These are phyloP conservation scores for Globisporangium recalcitrans DNA, from an alignment of 352 stramenopile genomes.

Conservation along the genomic window DNA sequence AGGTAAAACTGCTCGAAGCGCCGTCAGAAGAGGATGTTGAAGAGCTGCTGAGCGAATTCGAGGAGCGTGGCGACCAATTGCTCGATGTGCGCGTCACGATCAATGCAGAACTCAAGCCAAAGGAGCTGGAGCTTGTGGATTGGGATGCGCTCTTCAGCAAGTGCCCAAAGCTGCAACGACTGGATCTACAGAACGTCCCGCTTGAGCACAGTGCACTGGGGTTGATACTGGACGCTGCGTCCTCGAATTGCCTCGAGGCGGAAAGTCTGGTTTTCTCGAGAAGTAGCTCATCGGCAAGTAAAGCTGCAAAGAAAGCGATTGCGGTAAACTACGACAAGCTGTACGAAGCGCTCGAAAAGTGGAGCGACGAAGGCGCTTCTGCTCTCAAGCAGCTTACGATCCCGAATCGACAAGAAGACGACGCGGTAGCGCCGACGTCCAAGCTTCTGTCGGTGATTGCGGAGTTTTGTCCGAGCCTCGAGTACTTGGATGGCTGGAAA, in stretches of 20 bases:
- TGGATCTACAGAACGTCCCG: slow-evolving; percentile 21
- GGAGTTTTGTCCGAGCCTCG: slow-evolving; percentile 16
- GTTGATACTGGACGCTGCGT: slow-evolving; percentile 9
- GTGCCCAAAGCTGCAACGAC: slow-evolving; percentile 15
- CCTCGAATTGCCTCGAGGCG: slow-evolving; percentile 9
- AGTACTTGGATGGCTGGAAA: slow-evolving; percentile 29
- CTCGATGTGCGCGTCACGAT: slow-evolving; percentile 7
- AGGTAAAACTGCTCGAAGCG: neutral
- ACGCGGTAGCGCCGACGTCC: slow-evolving; percentile 1
- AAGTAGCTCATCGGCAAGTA: slow-evolving; percentile 4
- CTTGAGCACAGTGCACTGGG: slow-evolving; percentile 14
- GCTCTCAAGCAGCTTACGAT: slow-evolving; percentile 22
- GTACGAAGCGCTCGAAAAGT: slow-evolving; percentile 18
- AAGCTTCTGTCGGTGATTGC: slow-evolving; percentile 12
- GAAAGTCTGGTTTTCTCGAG: slow-evolving; percentile 20
- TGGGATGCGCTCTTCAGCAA: slow-evolving; percentile 16
- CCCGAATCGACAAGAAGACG: slow-evolving; percentile 15
- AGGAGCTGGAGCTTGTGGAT: slow-evolving; percentile 4
- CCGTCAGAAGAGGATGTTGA: neutral
- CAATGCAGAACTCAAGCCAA: neutral
- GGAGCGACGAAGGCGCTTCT: slow-evolving; percentile 2
- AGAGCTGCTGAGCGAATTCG: slow-evolving; percentile 6
- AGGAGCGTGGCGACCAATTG: slow-evolving; percentile 6
- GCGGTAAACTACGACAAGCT: slow-evolving; percentile 6
- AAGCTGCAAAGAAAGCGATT: slow-evolving; percentile 4